Evolutionary conservation across 2,329 filamentous ascomycete species (phyloP).

Genomic region (Hymenoscyphus infarciens): DNA sequence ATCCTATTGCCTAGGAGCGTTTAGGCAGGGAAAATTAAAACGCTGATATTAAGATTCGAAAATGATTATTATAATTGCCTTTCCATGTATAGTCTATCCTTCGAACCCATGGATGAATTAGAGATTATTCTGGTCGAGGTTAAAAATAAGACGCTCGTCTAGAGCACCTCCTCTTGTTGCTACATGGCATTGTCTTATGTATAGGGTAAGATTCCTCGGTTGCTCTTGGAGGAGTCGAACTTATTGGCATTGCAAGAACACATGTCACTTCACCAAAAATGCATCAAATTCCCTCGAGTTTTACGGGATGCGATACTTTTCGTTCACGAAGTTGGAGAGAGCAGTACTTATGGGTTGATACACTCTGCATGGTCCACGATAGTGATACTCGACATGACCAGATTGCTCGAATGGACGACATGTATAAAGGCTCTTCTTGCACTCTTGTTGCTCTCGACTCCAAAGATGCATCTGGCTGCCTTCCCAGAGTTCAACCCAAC

Average conservation of each 20-base stretch:
- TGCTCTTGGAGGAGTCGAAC: not conserved
- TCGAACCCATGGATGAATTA: not conserved
- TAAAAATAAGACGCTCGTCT: not conserved
- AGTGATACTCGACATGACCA: not conserved
- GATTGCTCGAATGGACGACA: conserved; percentile 3
- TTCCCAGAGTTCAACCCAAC: not conserved
- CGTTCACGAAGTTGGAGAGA: not conserved
- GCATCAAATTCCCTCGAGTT: not conserved
- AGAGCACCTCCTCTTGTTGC: not conserved
- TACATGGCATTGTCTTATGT: conserved; percentile 6
- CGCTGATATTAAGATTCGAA: too few species aligned
- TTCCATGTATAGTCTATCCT: not conserved
- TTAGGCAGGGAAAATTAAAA: too few species aligned
- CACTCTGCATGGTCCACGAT: conserved; percentile 7
- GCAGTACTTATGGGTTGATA: conserved; percentile 7
- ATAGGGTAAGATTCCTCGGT: not conserved
- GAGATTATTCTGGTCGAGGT: conserved; percentile 1
- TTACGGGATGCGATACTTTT: conserved; percentile 6
- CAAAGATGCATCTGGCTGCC: not conserved
- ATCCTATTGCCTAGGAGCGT: too few species aligned
- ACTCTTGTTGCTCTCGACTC: not conserved
- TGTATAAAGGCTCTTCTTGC: conserved; percentile 1
- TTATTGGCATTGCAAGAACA: not conserved
- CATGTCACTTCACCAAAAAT: not conserved
- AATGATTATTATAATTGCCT: not conserved